Evolutionary conservation across 106 monocot genomes (phyloP).

Genomic region (Platanthera guangdongensis): DNA sequence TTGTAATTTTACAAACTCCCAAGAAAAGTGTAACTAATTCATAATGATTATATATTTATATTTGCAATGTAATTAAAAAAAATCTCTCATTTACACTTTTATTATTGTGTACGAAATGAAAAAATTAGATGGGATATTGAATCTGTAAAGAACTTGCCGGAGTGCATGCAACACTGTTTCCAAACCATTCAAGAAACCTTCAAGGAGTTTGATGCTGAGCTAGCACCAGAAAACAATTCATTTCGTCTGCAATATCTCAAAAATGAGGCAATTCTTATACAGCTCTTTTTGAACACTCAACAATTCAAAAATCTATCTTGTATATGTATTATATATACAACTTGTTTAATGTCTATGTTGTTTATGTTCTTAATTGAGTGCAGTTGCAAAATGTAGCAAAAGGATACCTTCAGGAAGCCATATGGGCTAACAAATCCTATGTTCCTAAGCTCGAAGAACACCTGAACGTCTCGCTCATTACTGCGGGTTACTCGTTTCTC

Average conservation of each 20-base stretch:
- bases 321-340: not conserved
- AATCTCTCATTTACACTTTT: too few relatives aligned
- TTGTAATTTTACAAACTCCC: too few relatives aligned
- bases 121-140: not conserved
- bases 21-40: too few relatives aligned
- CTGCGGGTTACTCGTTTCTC: slow-evolving; percentile 8
- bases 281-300: not conserved
- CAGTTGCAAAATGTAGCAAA: not conserved
- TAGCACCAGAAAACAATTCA: not conserved
- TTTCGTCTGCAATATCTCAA: not conserved
- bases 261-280: not conserved
- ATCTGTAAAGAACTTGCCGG: not conserved
- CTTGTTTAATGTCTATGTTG: not conserved
- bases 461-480: not conserved
- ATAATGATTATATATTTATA: too few relatives aligned
- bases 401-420: slow-evolving; percentile 2
- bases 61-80: too few relatives aligned
- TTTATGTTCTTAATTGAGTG: not conserved
- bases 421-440: not conserved
- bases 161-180: not conserved
- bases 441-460: slow-evolving; percentile 4
- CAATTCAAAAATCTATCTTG: not conserved
- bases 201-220: not conserved
- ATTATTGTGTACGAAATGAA: too few relatives aligned
- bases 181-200: not conserved